Evolutionary conservation across 257 asterid genomes (phyloP), one percentile per base, ranked within the genome.

Genomic region (Gynochthodes officinalis): DNA sequence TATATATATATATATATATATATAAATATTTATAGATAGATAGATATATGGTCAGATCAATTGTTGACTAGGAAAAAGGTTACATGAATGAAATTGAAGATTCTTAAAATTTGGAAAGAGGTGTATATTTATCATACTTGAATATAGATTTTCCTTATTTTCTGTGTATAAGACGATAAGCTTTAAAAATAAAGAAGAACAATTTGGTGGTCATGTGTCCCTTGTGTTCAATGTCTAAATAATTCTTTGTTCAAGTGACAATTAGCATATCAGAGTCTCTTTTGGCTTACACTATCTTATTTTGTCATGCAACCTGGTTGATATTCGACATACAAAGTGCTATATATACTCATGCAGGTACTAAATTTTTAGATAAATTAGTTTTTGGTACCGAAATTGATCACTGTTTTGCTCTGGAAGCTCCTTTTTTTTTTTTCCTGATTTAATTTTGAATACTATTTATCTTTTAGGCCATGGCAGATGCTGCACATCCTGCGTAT

Each of bases 401-500:
- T 12, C 11, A 18, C 30, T 12, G n/a, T 74, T 39, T 39, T 3
- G 48, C 50, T 23, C 5, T 27, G 59, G 52, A 67, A 43, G 18
- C 53, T 55, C 8, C 35, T 19, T 67, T 21, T 58, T 28, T 58
- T 28, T 15, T 57, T 2, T 67, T 57, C 30, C 12, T 63, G 54
- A 40, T 42, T 14, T 48, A 21, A 15, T 11, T 0, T 55, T 43
- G 35, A 58, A 53, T 40, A 39, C 63, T 69, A 4, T 49, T 25
- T 55, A 50, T 76, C 55, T 69, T 72, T 75, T 80, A 92, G 99
- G 98, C 96, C 70, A 92, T 95, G 98, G 94, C 99, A 62, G 90
- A 81, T 79, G 98, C 99, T 84, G 99, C 99, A 54, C 53, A 61
- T 46, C 99, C 97, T 64, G 98, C 99, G 67, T 81, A 40, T 77